Evolutionary conservation across 805 yeast genomes (phyloP).

Genomic region (Lipomyces kockii): DNA sequence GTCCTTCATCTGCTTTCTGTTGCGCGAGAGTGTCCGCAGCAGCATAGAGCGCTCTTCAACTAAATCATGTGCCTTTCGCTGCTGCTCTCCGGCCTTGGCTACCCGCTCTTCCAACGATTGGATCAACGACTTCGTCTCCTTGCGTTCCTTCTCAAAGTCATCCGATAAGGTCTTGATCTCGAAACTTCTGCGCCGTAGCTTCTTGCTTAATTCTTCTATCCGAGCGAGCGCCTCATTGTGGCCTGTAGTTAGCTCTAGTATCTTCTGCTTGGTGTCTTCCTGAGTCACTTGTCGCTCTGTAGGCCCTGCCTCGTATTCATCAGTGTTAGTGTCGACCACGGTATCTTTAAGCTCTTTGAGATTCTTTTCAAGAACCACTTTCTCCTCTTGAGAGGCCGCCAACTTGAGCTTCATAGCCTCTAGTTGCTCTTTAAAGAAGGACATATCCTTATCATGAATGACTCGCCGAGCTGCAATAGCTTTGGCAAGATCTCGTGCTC

Average conservation of each 20-base stretch:
- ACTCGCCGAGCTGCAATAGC: conserved; percentile 17
- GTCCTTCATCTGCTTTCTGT: conserved; percentile 6
- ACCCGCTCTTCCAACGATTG: conserved; percentile 10
- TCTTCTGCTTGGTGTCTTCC: neutral
- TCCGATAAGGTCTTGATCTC: conserved; percentile 4
- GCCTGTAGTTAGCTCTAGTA: neutral
- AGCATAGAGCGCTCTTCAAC: conserved; percentile 6
- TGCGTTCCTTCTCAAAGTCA: conserved; percentile 21
- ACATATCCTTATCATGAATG: conserved; percentile 16
- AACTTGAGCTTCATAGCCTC: conserved; percentile 28
- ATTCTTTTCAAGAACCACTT: conserved; percentile 28
- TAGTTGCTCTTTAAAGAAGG: conserved; percentile 36
- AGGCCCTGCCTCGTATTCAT: neutral
- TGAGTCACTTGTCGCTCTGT: neutral
- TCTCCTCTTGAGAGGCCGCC: conserved; percentile 46
- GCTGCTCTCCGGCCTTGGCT: conserved; percentile 11
- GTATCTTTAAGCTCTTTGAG: conserved; percentile 12
- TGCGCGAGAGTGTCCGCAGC: neutral
- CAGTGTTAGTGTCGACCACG: neutral
- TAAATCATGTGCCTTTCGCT: conserved; percentile 2
- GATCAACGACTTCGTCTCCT: conserved; percentile 13
- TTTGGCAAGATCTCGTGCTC: conserved; percentile 22
- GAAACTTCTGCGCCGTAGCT: conserved; percentile 5
- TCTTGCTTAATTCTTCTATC: conserved; percentile 7
- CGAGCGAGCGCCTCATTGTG: neutral